Percentiles rank a stretch among this genome's conserved stretches.
Evolutionary conservation across 2,329 filamentous ascomycete species (phyloP).

Genomic region (Sphaerulina vaccinii): DNA sequence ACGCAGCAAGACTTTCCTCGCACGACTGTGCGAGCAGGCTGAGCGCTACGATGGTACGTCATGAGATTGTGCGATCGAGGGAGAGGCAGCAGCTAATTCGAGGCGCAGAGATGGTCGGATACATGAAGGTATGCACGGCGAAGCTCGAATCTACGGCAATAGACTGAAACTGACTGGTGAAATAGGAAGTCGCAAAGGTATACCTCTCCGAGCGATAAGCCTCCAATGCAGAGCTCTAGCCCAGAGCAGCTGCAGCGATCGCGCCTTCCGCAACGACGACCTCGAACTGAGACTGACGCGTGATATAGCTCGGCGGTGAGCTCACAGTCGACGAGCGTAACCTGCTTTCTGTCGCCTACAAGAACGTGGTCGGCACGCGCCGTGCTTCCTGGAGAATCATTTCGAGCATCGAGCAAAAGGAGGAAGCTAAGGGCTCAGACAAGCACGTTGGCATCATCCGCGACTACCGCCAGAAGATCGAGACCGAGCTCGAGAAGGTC

Average conservation of each 20-base stretch:
- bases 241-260: constrained; percentile 17
- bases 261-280: not conserved
- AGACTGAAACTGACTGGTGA: constrained; percentile 37
- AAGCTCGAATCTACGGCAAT: constrained; percentile 1
- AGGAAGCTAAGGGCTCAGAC: constrained; percentile 96
- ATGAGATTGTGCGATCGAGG: constrained; percentile 13
- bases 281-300: constrained; percentile 18
- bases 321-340: constrained; percentile 74
- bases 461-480: constrained; percentile 98
- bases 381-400: constrained; percentile 99
- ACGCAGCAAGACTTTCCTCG: constrained; percentile 98
- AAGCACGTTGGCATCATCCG: constrained; percentile 93
- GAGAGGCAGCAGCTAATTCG: constrained; percentile 26
- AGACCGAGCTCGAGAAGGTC: constrained; percentile 94
- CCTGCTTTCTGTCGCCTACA: constrained; percentile 97
- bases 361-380: constrained; percentile 98
- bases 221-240: constrained; percentile 12
- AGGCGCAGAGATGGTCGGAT: constrained; percentile 83
- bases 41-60: constrained; percentile 94
- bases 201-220: constrained; percentile 32
- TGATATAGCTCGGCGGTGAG: constrained; percentile 60
- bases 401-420: constrained; percentile 99
- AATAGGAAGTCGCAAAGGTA: constrained; percentile 90
- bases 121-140: constrained; percentile 77
- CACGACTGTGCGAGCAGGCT: constrained; percentile 99